Percentiles rank a stretch among this genome's conserved stretches.
Conservation (phyloP, 352 stramenopile species). For the Blastocystis sp. region DNA sequence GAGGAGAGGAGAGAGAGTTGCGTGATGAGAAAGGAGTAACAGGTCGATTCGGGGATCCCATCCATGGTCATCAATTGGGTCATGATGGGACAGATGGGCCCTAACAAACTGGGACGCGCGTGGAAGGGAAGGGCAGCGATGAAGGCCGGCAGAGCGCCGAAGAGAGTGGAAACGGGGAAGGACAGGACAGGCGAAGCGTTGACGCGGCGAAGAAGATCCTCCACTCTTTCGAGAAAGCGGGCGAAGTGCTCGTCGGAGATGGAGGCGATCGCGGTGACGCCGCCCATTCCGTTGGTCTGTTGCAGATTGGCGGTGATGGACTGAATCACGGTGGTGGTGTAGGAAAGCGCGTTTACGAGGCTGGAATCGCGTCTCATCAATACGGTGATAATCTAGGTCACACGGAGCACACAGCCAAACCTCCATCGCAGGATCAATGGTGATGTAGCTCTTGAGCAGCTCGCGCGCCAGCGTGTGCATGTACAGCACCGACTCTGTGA, state of each 20-base stretch:
- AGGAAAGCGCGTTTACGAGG: not conserved
- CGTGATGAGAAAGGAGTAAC: too few relatives aligned
- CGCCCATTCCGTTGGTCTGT: not conserved
- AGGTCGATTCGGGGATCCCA: too few relatives aligned
- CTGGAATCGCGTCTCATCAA: not conserved
- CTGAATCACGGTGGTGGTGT: not conserved
- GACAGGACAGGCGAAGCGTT: not conserved
- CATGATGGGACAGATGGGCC: not conserved
- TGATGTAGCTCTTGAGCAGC: not conserved
- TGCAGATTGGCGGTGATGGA: not conserved
- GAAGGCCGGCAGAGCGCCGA: not conserved
- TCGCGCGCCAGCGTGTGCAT: not conserved
- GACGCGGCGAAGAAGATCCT: not conserved
- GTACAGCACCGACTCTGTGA: conserved; percentile 16
- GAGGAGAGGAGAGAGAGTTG: too few relatives aligned
- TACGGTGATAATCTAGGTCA: not conserved
- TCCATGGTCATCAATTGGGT: too few relatives aligned
- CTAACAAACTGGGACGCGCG: not conserved
- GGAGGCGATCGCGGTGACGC: not conserved
- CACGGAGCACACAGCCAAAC: not conserved
- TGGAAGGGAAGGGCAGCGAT: not conserved
- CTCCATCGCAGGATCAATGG: not conserved
- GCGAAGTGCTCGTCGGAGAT: conserved; percentile 1
- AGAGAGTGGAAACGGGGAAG: not conserved
- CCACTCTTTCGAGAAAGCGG: not conserved